A percentile compares a stretch with the other conserved stretches of the same genome.
Evolutionary conservation across 2,329 filamentous ascomycete species (phyloP).

Genomic region (Microdochium trichocladiopsis): DNA sequence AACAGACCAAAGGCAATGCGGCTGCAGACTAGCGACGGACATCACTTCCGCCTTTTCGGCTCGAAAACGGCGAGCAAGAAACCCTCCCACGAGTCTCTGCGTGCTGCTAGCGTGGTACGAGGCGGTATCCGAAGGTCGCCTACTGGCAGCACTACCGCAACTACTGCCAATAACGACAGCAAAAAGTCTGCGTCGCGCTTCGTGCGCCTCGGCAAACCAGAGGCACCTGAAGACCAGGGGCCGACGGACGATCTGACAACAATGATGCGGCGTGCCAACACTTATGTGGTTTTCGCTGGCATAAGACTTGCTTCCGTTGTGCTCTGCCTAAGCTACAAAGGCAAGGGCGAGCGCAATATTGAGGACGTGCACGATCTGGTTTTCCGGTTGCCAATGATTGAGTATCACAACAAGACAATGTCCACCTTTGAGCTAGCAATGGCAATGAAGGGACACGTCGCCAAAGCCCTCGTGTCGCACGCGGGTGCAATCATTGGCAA

Average conservation of each 20-base stretch:
- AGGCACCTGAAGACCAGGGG: slow-evolving; percentile 41
- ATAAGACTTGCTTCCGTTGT: slow-evolving; percentile 94
- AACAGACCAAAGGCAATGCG: slow-evolving; percentile 40
- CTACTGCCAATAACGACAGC: slow-evolving; percentile 27
- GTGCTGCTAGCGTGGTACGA: slow-evolving; percentile 29
- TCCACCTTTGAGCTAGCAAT: slow-evolving; percentile 92
- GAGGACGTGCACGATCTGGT: slow-evolving; percentile 98
- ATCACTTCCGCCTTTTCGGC: slow-evolving; percentile 46
- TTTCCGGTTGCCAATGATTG: slow-evolving; percentile 87
- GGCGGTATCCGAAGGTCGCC: slow-evolving; percentile 34
- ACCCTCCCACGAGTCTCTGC: slow-evolving; percentile 49
- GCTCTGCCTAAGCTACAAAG: slow-evolving; percentile 92
- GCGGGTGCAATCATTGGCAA: slow-evolving; percentile 95
- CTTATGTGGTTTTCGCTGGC: slow-evolving; percentile 95
- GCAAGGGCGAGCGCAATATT: slow-evolving; percentile 88
- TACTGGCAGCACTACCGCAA: slow-evolving; percentile 26
- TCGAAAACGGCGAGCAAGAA: slow-evolving; percentile 42
- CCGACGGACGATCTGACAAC: slow-evolving; percentile 85
- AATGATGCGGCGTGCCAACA: slow-evolving; percentile 93
- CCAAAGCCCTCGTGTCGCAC: slow-evolving; percentile 89
- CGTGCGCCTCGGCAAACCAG: slow-evolving; percentile 41
- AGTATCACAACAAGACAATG: slow-evolving; percentile 99
- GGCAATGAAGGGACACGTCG: slow-evolving; percentile 88
- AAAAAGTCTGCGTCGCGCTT: slow-evolving; percentile 47
- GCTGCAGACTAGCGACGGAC: slow-evolving; percentile 39